Evolutionary conservation across 768 basidiomycete genomes (phyloP).

Genomic region (Cantharellus anzutake): DNA sequence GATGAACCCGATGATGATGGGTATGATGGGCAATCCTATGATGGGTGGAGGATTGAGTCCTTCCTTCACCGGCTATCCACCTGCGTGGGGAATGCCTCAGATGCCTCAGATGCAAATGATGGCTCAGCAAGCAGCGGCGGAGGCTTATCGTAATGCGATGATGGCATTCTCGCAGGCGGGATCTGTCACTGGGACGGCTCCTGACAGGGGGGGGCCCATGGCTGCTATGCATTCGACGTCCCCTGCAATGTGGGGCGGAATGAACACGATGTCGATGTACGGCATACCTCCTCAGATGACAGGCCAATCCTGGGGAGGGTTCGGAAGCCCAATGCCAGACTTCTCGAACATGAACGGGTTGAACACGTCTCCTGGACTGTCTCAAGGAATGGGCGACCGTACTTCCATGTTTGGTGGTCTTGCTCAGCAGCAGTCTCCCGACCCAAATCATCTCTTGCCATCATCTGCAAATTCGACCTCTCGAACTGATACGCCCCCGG

Average conservation of each 20-base stretch:
- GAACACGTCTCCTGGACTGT: background rate
- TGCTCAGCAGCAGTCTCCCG: background rate
- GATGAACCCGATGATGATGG: constrained; percentile 8
- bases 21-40: constrained; percentile 9
- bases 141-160: constrained; percentile 47
- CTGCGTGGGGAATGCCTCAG: constrained; percentile 19
- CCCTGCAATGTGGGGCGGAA: constrained; percentile 1
- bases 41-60: constrained; percentile 12
- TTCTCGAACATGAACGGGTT: background rate
- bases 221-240: constrained; percentile 1
- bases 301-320: constrained; percentile 1
- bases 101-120: constrained; percentile 61
- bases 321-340: background rate
- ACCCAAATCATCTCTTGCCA: background rate
- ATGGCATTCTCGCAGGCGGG: constrained; percentile 16
- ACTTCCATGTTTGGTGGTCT: background rate
- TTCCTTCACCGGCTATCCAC: constrained; percentile 12
- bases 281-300: background rate
- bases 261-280: constrained; percentile 2
- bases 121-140: constrained; percentile 51
- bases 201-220: background rate
- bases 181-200: constrained; percentile 6
- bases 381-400: background rate
- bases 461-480: background rate
- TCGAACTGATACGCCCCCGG: background rate